Evolutionary conservation across 345 rosid genomes (phyloP).

Genomic region (Gossypium rotundifolium): DNA sequence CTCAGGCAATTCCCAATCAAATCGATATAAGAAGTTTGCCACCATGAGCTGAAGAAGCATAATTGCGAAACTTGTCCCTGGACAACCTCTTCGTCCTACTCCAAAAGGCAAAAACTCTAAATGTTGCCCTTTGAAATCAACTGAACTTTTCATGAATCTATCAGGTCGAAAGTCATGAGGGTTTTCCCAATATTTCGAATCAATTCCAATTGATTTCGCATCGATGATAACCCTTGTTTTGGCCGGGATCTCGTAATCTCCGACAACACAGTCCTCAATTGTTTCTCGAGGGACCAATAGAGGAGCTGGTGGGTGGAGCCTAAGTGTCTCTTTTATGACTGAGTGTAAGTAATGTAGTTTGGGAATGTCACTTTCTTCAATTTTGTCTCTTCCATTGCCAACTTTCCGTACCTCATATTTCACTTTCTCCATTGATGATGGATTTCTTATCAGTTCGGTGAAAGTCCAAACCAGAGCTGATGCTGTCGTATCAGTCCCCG

Average conservation of each 20-base stretch:
- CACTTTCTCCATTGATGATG: conserved; percentile 23
- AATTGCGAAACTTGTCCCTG: conserved; percentile 40
- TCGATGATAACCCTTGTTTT: conserved; percentile 32
- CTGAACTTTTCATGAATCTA: conserved; percentile 29
- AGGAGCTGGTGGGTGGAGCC: conserved; percentile 38
- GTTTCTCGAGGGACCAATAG: conserved; percentile 37
- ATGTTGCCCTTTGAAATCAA: conserved; percentile 46
- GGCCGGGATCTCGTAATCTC: conserved; percentile 31
- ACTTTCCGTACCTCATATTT: conserved; percentile 29
- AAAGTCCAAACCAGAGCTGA: conserved; percentile 33
- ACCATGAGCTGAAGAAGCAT: conserved; percentile 35
- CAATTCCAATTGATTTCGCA: conserved; percentile 20
- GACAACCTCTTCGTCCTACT: conserved; percentile 56
- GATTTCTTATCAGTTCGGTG: conserved; percentile 32
- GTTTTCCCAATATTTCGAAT: conserved; percentile 31
- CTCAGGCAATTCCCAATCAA: conserved; percentile 45
- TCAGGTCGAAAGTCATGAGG: conserved; percentile 38
- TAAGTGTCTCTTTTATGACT: conserved; percentile 25
- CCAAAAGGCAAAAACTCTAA: conserved; percentile 58
- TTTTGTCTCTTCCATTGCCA: conserved; percentile 14
- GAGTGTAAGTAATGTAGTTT: conserved; percentile 25
- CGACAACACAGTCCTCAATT: conserved; percentile 16
- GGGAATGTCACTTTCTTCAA: conserved; percentile 30
- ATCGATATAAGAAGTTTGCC: conserved; percentile 39
- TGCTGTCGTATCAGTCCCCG: conserved; percentile 32